Base-by-base conservation (phyloP, 257 asterid species). In the Misopates orontium region DNA sequence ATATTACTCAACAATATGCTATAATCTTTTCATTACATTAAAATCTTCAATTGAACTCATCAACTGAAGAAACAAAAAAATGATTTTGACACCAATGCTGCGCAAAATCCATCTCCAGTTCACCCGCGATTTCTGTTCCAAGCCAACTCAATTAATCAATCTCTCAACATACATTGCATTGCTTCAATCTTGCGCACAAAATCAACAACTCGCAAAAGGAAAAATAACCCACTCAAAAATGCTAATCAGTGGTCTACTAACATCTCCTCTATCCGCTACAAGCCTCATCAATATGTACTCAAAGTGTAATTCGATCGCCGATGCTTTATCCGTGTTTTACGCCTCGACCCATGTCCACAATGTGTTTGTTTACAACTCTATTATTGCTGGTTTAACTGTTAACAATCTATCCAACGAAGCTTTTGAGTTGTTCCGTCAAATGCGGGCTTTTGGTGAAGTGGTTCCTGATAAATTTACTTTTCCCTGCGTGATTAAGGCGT, bases 201-300 rank as follows among this genome's bases (percentile, higher is more conserved):
- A 67, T 23, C 80, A 75, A 48, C 73, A 80, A 32, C 78, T 86
- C n/a, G 62, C 56, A 25, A 22, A 51, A 61, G 96, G 95, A 16
- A 77, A 75, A 72, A 76, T 66, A 69, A 52, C 84, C 32, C 98
- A 91, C 59, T 60, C 88, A 16, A 82, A 47, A 53, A 77, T 91
- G 83, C 69, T 91, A 67, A 78, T 69, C 36, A 25, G 50, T 53
- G 90, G 88, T 28, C 78, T 77, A 60, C 78, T 83, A 20, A 60
- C 56, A 47, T 80, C 95, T 47, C 92, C 98, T 13, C 64, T 82
- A 19, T 79, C 94, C 41, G 78, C 84, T 40, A 91, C 95, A 8
- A 87, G 98, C 84, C 89, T 91, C 31, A 83, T 91, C 77, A 86
- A 85, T 64, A 89, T 91, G 98, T 91, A 91, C 81, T 83, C 96